Base-by-base conservation (phyloP, 78 protist genomes). In the Speleostelium caveatum region DNA sequence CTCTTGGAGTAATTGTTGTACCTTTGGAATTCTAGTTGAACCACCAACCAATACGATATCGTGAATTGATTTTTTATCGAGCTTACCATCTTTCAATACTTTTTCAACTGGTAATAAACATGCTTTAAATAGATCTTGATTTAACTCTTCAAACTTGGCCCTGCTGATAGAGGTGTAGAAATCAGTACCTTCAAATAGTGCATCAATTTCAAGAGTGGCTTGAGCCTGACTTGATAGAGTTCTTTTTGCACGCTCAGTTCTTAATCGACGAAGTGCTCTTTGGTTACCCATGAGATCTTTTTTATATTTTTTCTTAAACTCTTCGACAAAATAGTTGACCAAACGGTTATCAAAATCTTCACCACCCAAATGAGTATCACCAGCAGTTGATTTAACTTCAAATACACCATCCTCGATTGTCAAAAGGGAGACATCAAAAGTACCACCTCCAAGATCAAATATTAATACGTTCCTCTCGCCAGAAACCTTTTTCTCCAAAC, bases 21-120 rank as follows among this genome's bases (percentile, higher is more conserved):
- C 94, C 96, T 98, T 98, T 90, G 99, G 99, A 86, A 99, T 99
- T 30, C 99, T 99, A 8, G 99, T 97, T 28, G 99, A 96, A 39
- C 99, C 99, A 33, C 99, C 99, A 22, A 99, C 99, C 7, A 99
- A 95, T 30, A 99, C 99, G 42, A 99, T 85, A 78, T 99, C 99
- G 95, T 98, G 94, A 55, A 99, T 63, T 41, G 97, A 96, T 10
- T 41, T 42, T 96, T 97, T 98, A 74, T 71, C 66, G 58, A 99
- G 59, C 62, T 86, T 94, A 10, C 99, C 75, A 73, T 99, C 99
- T 59, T 94, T 93, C 56, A 99, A 76, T 10, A 97, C 99, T 63
- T 75, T 85, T 41, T 67, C 10, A 55, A 99, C 98, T 26, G 99
- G 99, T 24, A 36, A 92, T 19, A 99, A 67, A 19, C 99, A 96